Evolutionary conservation across 768 basidiomycete genomes (phyloP).

Genomic region (Phylloporus sp.): DNA sequence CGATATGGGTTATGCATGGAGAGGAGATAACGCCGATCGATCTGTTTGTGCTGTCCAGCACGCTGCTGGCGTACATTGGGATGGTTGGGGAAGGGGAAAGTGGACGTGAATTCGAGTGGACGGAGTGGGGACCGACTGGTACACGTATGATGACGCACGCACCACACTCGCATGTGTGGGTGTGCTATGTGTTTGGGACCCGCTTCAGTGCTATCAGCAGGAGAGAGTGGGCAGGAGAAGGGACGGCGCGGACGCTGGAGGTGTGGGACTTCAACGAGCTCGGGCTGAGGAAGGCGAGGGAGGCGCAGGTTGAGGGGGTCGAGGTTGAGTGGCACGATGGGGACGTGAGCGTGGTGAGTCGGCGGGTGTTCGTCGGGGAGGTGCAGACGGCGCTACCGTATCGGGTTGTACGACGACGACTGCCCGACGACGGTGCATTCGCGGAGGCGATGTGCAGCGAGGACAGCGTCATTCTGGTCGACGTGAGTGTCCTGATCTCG

Average conservation of each 20-base stretch:
- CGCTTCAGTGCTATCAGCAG: constrained; percentile 35
- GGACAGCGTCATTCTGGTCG: constrained; percentile 51
- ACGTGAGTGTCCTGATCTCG: constrained; percentile 31
- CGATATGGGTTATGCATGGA: constrained; percentile 36
- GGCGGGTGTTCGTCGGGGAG: constrained; percentile 38
- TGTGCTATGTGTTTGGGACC: constrained; percentile 54
- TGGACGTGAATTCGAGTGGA: constrained; percentile 38
- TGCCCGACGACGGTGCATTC: constrained; percentile 15
- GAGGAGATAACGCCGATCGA: constrained; percentile 32
- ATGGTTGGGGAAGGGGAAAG: constrained; percentile 12
- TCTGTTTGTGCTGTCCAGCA: constrained; percentile 41
- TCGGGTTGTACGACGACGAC: constrained; percentile 30
- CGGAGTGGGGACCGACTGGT: constrained; percentile 47
- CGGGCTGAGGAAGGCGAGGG: constrained; percentile 30
- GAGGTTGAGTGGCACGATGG: constrained; percentile 23
- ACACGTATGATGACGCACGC: constrained; percentile 41
- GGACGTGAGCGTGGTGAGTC: constrained; percentile 24
- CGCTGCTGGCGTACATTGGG: constrained; percentile 30
- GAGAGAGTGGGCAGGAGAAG: constrained; percentile 4
- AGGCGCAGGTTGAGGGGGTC: background rate
- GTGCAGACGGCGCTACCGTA: constrained; percentile 48
- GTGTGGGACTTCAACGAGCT: constrained; percentile 53
- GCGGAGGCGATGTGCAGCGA: constrained; percentile 50
- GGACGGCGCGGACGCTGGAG: constrained; percentile 32
- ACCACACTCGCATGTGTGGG: constrained; percentile 46